Percentiles rank a stretch among this genome's conserved stretches.
Evolutionary conservation across 768 basidiomycete genomes (phyloP).

Genomic region (Kwoniella pini): DNA sequence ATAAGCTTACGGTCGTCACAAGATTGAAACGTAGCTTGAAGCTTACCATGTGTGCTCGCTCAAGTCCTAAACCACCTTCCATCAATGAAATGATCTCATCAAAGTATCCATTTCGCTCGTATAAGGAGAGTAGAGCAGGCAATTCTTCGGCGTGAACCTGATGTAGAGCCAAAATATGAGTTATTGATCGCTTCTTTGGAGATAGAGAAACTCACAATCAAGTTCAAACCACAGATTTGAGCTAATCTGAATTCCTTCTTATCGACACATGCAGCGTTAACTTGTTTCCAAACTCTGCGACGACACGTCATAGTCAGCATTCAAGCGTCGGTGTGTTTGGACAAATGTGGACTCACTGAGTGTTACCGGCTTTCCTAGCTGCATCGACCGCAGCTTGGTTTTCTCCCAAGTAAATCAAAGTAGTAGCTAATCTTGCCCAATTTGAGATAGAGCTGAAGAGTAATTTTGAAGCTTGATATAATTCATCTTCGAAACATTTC

Average conservation of each 20-base stretch:
- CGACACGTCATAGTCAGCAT: neutral
- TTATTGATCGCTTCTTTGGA: neutral
- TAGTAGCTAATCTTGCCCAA: constrained; percentile 97
- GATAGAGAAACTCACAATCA: constrained; percentile 79
- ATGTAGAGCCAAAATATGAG: neutral
- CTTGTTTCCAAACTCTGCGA: constrained; percentile 98
- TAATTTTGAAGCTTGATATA: constrained; percentile 95
- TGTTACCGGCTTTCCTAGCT: constrained; percentile 98
- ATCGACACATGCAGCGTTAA: constrained; percentile 96
- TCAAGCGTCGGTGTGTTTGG: neutral
- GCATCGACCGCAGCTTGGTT: constrained; percentile 98
- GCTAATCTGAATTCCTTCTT: constrained; percentile 96
- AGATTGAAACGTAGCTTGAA: neutral
- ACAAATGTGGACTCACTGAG: constrained; percentile 66
- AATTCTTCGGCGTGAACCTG: constrained; percentile 49
- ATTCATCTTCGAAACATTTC: constrained; percentile 97
- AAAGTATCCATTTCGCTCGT: constrained; percentile 89
- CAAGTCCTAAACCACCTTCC: constrained; percentile 93
- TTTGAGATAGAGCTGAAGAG: constrained; percentile 97
- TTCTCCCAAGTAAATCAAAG: constrained; percentile 95
- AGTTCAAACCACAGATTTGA: constrained; percentile 97
- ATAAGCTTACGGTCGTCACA: constrained; percentile 23
- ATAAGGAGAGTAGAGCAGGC: constrained; percentile 69
- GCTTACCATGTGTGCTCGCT: constrained; percentile 77
- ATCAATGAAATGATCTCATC: constrained; percentile 88